Evolutionary conservation across 306 rosid genomes (phyloP).

Genomic region (Cucurbita pepo): DNA sequence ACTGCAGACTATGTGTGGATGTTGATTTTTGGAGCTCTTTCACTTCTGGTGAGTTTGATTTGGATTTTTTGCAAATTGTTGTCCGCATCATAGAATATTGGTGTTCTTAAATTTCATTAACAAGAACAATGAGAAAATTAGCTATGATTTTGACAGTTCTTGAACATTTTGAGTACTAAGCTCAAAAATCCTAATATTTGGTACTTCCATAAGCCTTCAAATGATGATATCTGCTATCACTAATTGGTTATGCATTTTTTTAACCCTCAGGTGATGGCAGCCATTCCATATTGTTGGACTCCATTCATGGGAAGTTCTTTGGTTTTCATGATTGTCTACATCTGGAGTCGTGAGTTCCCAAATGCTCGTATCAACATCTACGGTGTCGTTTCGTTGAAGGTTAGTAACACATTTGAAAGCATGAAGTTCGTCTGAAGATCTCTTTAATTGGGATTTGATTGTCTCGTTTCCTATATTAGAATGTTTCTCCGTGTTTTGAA

Average conservation of each 20-base stretch:
- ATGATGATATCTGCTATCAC: background rate
- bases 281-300: conserved; percentile 19
- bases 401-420: background rate
- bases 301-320: conserved; percentile 43
- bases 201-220: background rate
- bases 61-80: background rate
- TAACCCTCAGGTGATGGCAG: conserved; percentile 33
- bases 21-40: conserved; percentile 52
- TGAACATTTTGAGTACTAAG: background rate
- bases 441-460: background rate
- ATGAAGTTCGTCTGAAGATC: too few relatives aligned
- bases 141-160: background rate
- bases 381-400: conserved; percentile 60
- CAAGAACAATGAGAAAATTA: background rate
- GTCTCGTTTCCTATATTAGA: background rate
- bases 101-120: background rate
- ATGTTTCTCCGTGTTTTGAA: too few relatives aligned
- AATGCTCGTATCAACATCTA: conserved; percentile 38
- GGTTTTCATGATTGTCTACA: conserved; percentile 53
- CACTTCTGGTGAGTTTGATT: conserved; percentile 40
- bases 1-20: conserved; percentile 72
- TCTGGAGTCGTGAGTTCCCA: conserved; percentile 75
- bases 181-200: background rate
- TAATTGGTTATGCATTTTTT: background rate
- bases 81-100: background rate